Conservation (phyloP, 2,329 filamentous ascomycete genomes). For the Botrytis pseudocinerea region DNA sequence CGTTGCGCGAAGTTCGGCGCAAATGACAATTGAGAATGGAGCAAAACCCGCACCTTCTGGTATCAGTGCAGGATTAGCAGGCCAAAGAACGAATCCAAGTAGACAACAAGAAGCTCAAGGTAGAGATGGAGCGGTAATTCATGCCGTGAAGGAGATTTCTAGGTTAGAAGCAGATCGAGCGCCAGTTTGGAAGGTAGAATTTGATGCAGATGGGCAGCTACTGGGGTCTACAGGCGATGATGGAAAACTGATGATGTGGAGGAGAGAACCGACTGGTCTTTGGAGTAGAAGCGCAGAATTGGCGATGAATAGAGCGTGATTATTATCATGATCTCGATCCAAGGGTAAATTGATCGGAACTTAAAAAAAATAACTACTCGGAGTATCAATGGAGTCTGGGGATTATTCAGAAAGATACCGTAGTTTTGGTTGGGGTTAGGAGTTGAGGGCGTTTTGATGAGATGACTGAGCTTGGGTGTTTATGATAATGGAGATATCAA, state of each 20-base stretch:
- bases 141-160: slow-evolving; percentile 63
- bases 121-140: slow-evolving; percentile 65
- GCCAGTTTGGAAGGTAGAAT: slow-evolving; percentile 74
- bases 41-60: slow-evolving; percentile 48
- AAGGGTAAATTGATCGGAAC: not conserved
- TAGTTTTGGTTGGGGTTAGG: not conserved
- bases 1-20: slow-evolving; percentile 31
- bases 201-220: slow-evolving; percentile 69
- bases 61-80: slow-evolving; percentile 54
- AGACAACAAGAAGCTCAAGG: slow-evolving; percentile 48
- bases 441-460: not conserved
- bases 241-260: slow-evolving; percentile 63
- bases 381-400: slow-evolving; percentile 2
- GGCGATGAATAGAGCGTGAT: slow-evolving; percentile 33
- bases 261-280: slow-evolving; percentile 46
- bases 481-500: not conserved
- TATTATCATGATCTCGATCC: not conserved
- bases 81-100: slow-evolving; percentile 45
- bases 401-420: not conserved
- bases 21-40: slow-evolving; percentile 31
- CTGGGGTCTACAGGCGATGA: slow-evolving; percentile 77
- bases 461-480: not conserved
- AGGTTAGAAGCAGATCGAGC: slow-evolving; percentile 67
- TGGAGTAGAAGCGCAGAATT: slow-evolving; percentile 40
- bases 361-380: not conserved